phyloP scores from a whole-genome alignment of 2,329 filamentous ascomycete genomes.

The Sporothrix curviconia region DNA sequence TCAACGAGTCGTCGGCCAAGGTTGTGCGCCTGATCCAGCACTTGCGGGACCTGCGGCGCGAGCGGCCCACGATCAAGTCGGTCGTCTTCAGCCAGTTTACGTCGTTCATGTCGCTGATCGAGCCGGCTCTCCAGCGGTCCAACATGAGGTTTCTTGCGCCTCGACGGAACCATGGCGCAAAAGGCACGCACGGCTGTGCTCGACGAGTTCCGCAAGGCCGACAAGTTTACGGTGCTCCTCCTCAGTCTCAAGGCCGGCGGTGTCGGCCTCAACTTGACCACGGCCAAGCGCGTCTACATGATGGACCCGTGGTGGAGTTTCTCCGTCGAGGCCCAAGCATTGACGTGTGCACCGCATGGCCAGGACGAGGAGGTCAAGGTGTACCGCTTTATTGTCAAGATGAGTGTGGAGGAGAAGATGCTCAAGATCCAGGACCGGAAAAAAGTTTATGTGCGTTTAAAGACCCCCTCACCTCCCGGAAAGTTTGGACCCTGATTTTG shows the following conservation, averaged over 20 bases:
- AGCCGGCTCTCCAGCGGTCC: conserved; percentile 65
- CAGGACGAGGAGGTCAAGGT: conserved; percentile 82
- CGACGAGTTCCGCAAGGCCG: conserved; percentile 57
- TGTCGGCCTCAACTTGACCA: conserved; percentile 87
- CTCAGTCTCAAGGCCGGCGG: conserved; percentile 85
- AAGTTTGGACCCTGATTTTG: no score
- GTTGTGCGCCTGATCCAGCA: conserved; percentile 72
- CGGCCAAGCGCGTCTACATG: conserved; percentile 87
- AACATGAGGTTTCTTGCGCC: conserved; percentile 75
- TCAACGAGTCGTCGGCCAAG: conserved; percentile 75
- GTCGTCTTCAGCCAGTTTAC: conserved; percentile 98
- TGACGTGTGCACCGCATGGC: conserved; percentile 92
- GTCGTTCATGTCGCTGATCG: conserved; percentile 86
- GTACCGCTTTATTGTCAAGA: conserved; percentile 78
- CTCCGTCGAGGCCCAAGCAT: conserved; percentile 93
- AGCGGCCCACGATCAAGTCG: conserved; percentile 68
- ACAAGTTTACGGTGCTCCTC: conserved; percentile 66
- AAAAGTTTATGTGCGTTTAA: conserved; percentile 83
- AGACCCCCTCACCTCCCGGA: no score
- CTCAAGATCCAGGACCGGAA: conserved; percentile 88
- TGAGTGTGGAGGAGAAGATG: conserved; percentile 94
- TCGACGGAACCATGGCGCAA: conserved; percentile 87
- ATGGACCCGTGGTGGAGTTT: conserved; percentile 99
- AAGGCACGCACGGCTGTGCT: conserved; percentile 76
- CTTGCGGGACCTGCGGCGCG: conserved; percentile 60